Base-by-base conservation (phyloP, 2,329 filamentous ascomycete species). In the Ophiosphaerella narmari region DNA sequence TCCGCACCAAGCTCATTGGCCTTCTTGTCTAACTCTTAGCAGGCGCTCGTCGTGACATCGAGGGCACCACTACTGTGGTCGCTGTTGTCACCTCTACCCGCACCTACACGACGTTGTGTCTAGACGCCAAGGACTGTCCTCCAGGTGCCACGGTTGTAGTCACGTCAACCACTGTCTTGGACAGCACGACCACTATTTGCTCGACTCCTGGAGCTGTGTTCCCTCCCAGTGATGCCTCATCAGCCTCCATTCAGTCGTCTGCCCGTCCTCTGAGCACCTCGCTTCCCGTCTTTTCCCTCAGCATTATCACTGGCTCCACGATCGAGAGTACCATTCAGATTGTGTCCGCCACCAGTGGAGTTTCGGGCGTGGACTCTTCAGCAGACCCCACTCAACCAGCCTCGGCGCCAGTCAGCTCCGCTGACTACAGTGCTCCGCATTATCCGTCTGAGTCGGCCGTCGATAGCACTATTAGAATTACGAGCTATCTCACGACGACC, bases 101-200 rank as follows among this genome's bases (percentile, higher is more conserved):
- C 54, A 75, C 74, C 37, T 63, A 77, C 59, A 70, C 64, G 56
- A 65, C 71, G 57, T 77, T 75, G 61, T 67, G 68, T n/a, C 57
- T 72, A 16, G 63, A 59, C 39, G 61, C 57, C 18, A 50, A 49
- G 39, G 56, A 70, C 57, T 78, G 76, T 55, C 75, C 75, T 29
- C 59, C 62, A 35, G 60, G 66, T 39, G 63, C 63, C 18, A 67
- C 70, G 16, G 64, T 68, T 7, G 61, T 72, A 41, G 55, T 74
- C 52, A 79, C 77, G 21, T 70, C 72, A 39, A 62, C 57, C 26
- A 58, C 59, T 16, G 67, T 73, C 52, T 56, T 76, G 43, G 64
- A 72, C 37, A 59, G 73, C 37, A 74, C 74, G 12, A 77, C 75
- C 39, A 77, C 75, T 23, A 62, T 77, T 60, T 78, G 76, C 55